These are phyloP conservation scores for Aspergillus eucalypticola DNA, from an alignment of 2,329 filamentous ascomycete genomes.

Conservation along the genomic window DNA sequence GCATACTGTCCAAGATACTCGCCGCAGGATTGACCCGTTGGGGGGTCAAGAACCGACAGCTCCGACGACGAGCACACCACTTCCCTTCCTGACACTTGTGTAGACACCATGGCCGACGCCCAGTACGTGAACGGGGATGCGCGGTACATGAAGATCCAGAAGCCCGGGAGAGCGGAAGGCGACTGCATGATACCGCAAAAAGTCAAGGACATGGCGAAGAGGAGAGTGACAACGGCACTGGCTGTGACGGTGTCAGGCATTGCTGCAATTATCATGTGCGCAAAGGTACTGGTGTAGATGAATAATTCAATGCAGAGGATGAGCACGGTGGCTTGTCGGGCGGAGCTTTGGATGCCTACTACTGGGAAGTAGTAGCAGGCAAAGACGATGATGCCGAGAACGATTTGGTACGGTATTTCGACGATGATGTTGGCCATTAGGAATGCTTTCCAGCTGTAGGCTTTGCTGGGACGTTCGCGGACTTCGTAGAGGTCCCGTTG, in stretches of 20 bases:
- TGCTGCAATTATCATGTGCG: constrained; percentile 65
- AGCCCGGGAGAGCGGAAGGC: constrained; percentile 13
- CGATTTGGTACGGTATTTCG: constrained; percentile 53
- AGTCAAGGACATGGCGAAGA: constrained; percentile 12
- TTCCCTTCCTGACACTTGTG: neutral
- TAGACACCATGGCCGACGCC: constrained; percentile 22
- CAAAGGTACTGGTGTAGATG: constrained; percentile 68
- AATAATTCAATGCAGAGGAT: constrained; percentile 62
- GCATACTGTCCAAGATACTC: constrained; percentile 10
- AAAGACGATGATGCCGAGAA: constrained; percentile 60
- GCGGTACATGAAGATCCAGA: constrained; percentile 20
- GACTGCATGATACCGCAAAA: constrained; percentile 19
- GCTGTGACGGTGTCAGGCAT: constrained; percentile 8
- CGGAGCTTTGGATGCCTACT: neutral
- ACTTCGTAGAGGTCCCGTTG: constrained; percentile 59
- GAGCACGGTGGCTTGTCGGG: constrained; percentile 52
- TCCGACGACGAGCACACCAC: constrained; percentile 8
- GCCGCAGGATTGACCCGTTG: constrained; percentile 4
- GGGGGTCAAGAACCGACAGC: constrained; percentile 3
- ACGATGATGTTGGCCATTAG: constrained; percentile 68
- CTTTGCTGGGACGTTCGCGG: constrained; percentile 62
- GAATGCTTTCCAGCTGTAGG: constrained; percentile 71
- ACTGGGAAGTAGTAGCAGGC: constrained; percentile 65
- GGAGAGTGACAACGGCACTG: constrained; percentile 9
- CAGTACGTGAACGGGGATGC: constrained; percentile 21